These are phyloP conservation scores for Chaetomiaceae sp. DNA, from an alignment of 2,329 filamentous ascomycete genomes.

Conservation along the genomic window DNA sequence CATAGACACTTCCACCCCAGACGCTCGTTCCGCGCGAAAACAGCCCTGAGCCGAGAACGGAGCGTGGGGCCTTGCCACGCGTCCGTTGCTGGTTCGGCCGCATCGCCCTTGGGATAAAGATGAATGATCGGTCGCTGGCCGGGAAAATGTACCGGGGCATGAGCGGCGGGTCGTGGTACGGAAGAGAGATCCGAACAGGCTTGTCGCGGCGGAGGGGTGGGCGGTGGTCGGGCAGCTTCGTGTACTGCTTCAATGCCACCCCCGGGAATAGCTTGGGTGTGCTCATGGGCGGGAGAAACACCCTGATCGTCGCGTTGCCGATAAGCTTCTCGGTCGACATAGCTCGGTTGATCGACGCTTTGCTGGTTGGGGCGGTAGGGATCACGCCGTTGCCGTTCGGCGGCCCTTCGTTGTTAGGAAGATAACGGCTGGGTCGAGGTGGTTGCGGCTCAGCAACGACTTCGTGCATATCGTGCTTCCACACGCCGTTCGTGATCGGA, in stretches of 20 bases:
- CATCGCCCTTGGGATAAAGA: constrained; percentile 92
- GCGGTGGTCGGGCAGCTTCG: constrained; percentile 87
- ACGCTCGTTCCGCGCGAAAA: constrained; percentile 78
- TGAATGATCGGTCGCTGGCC: constrained; percentile 83
- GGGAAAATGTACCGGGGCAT: constrained; percentile 83
- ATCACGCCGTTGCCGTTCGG: constrained; percentile 51
- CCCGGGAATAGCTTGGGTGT: constrained; percentile 64
- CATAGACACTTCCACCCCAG: constrained; percentile 59
- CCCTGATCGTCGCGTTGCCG: constrained; percentile 77
- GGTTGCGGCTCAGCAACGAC: constrained; percentile 44
- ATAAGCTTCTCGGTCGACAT: constrained; percentile 80
- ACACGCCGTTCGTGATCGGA: constrained; percentile 65
- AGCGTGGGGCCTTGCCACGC: constrained; percentile 67
- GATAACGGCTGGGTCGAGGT: constrained; percentile 36
- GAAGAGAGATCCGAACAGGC: constrained; percentile 87
- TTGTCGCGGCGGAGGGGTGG: constrained; percentile 93
- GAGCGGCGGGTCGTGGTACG: constrained; percentile 49
- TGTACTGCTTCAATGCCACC: constrained; percentile 82
- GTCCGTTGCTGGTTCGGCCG: constrained; percentile 85
- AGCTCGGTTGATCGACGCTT: constrained; percentile 62
- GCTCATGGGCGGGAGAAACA: constrained; percentile 71
- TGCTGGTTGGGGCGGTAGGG: constrained; percentile 51
- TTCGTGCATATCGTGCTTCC: constrained; percentile 95
- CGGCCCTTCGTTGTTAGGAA: constrained; percentile 41
- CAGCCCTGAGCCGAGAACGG: constrained; percentile 60